These are phyloP conservation scores for Hypoxylon sp. DNA, from an alignment of 2,329 filamentous ascomycete genomes.

Conservation along the genomic window DNA sequence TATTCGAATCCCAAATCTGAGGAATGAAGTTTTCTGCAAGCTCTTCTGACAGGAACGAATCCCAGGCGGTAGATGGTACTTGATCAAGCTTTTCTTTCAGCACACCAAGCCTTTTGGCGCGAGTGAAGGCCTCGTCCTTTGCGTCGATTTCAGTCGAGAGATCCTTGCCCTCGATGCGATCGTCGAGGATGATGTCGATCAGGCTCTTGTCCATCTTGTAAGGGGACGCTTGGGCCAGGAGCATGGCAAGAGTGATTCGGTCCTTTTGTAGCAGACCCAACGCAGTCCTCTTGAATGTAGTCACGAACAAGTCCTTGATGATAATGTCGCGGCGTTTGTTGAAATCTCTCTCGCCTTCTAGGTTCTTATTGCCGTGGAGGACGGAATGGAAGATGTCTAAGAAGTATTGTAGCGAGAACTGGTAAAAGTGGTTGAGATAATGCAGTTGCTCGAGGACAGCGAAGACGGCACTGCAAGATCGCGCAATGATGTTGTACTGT, in stretches of 20 bases:
- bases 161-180: slow-evolving; percentile 77
- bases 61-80: slow-evolving; percentile 73
- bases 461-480: slow-evolving; percentile 96
- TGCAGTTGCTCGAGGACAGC: slow-evolving; percentile 96
- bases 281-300: slow-evolving; percentile 92
- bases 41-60: slow-evolving; percentile 84
- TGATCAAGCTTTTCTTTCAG: slow-evolving; percentile 77
- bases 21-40: slow-evolving; percentile 87
- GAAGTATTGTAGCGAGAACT: slow-evolving; percentile 98
- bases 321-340: slow-evolving; percentile 87
- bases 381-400: slow-evolving; percentile 96
- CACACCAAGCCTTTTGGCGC: slow-evolving; percentile 72
- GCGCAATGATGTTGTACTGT: slow-evolving; percentile 92
- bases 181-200: slow-evolving; percentile 86
- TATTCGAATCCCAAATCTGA: slow-evolving; percentile 72
- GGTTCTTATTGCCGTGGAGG: slow-evolving; percentile 78
- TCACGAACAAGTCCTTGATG: slow-evolving; percentile 88
- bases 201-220: slow-evolving; percentile 93
- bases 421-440: slow-evolving; percentile 99
- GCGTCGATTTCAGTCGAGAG: slow-evolving; percentile 73
- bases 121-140: slow-evolving; percentile 73
- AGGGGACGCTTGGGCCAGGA: slow-evolving; percentile 94
- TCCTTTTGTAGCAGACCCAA: slow-evolving; percentile 93
- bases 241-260: slow-evolving; percentile 90
- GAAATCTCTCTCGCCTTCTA: slow-evolving; percentile 76